These are phyloP conservation scores for Phytophthora niederhauseri DNA, from an alignment of 352 stramenopile species.

Conservation along the genomic window DNA sequence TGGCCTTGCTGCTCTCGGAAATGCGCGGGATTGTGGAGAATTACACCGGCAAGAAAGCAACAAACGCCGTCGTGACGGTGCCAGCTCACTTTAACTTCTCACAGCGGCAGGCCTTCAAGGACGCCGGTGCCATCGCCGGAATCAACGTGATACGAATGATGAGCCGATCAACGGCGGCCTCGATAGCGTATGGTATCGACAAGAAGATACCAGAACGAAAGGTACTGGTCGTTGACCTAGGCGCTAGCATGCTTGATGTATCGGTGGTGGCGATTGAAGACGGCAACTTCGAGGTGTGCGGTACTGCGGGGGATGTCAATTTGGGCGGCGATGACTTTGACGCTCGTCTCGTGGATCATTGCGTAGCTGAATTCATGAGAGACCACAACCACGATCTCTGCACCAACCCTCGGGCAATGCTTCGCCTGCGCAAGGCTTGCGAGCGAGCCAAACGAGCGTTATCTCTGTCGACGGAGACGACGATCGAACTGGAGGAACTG, in stretches of 20 bases:
- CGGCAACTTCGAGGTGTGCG: neutral
- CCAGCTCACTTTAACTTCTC: neutral
- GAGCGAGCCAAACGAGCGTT: neutral
- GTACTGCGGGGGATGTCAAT: neutral
- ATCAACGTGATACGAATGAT: neutral
- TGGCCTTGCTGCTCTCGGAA: slow-evolving; percentile 9
- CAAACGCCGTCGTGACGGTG: neutral
- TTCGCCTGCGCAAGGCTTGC: neutral
- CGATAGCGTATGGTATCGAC: neutral
- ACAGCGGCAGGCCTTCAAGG: neutral
- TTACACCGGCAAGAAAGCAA: slow-evolving; percentile 2
- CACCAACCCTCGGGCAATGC: neutral
- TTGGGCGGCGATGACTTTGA: slow-evolving; percentile 1
- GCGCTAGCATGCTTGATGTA: neutral
- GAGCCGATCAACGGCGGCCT: neutral
- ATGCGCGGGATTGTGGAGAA: slow-evolving; percentile 1
- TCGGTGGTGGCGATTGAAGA: slow-evolving; percentile 1
- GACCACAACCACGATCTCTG: neutral
- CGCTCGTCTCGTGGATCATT: neutral
- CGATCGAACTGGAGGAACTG: neutral
- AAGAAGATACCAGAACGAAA: neutral
- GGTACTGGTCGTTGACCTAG: neutral
- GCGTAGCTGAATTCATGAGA: neutral
- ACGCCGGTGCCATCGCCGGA: neutral
- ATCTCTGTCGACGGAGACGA: neutral